Evolutionary conservation across 2,329 filamentous ascomycete genomes (phyloP).

Genomic region (Corynespora cassiicola): DNA sequence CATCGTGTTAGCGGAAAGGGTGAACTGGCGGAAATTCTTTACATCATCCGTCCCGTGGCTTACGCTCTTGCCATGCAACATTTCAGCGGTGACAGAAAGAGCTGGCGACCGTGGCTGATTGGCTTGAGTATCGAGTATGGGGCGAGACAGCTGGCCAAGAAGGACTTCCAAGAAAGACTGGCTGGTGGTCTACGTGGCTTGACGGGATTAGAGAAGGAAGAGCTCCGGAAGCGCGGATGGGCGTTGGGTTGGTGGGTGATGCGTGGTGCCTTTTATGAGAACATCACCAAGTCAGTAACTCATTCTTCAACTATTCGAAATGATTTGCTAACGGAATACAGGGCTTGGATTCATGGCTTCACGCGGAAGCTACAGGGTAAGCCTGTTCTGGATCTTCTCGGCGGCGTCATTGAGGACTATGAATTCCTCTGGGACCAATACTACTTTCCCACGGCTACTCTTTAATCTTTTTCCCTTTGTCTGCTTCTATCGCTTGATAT

Average conservation of each 20-base stretch:
- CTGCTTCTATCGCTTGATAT: conserved; percentile 4
- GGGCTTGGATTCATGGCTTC: conserved; percentile 70
- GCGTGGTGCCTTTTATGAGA: conserved; percentile 96
- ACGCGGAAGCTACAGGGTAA: conserved; percentile 74
- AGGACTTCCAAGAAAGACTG: conserved; percentile 66
- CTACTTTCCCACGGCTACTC: conserved; percentile 77
- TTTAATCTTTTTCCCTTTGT: conserved; percentile 43
- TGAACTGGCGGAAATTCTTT: conserved; percentile 85
- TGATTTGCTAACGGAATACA: conserved; percentile 35
- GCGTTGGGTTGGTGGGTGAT: conserved; percentile 94
- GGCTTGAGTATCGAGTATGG: conserved; percentile 86
- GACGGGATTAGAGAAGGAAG: conserved; percentile 86
- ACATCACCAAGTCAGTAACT: conserved; percentile 71
- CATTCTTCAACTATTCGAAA: not conserved
- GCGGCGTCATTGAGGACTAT: conserved; percentile 91
- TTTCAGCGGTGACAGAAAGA: conserved; percentile 73
- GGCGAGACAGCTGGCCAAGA: conserved; percentile 81
- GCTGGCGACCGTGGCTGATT: conserved; percentile 91
- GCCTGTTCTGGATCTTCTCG: conserved; percentile 80
- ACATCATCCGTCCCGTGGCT: conserved; percentile 85
- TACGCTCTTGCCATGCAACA: conserved; percentile 85
- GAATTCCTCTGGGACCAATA: conserved; percentile 98
- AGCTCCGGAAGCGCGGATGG: conserved; percentile 88
- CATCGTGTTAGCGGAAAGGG: conserved; percentile 77
- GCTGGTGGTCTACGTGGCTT: conserved; percentile 77